Conservation (phyloP, 345 rosid species). For the Linum trigynum region DNA sequence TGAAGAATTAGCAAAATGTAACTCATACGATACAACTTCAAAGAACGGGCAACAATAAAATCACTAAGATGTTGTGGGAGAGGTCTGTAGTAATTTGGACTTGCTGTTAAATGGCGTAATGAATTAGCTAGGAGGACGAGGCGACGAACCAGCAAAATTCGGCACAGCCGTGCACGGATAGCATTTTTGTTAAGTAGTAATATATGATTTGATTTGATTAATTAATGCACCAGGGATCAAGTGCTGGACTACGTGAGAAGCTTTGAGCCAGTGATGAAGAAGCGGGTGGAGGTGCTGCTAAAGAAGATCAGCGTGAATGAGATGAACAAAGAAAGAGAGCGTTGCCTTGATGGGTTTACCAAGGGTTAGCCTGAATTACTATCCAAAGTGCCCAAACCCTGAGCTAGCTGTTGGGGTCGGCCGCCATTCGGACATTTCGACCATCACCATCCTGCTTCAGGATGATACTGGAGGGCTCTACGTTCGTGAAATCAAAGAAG, state of each 20-base stretch:
- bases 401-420: slow-evolving; percentile 17
- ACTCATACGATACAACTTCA: too few relatives aligned
- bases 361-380: slow-evolving; percentile 15
- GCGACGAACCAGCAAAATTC: too few relatives aligned
- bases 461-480: slow-evolving; percentile 24
- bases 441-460: slow-evolving; percentile 22
- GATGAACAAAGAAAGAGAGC: background rate
- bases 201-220: background rate
- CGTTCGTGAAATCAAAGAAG: slow-evolving; percentile 2
- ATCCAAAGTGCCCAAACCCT: slow-evolving; percentile 23
- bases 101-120: too few relatives aligned
- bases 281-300: slow-evolving; percentile 15
- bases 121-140: too few relatives aligned
- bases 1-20: too few relatives aligned
- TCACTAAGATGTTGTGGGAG: too few relatives aligned
- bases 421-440: slow-evolving; percentile 24
- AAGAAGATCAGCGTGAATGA: slow-evolving; percentile 15
- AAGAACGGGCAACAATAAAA: too few relatives aligned
- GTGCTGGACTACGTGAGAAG: slow-evolving; percentile 17
- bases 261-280: slow-evolving; percentile 14
- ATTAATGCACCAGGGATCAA: background rate
- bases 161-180: too few relatives aligned
- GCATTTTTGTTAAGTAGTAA: too few relatives aligned
- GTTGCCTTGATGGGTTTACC: slow-evolving; percentile 7
- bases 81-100: too few relatives aligned